A percentile compares a stretch with the other conserved stretches of the same genome.
Evolutionary conservation across 202 grass and related monocot genomes (phyloP).

Genomic region (Setaria viridis): DNA sequence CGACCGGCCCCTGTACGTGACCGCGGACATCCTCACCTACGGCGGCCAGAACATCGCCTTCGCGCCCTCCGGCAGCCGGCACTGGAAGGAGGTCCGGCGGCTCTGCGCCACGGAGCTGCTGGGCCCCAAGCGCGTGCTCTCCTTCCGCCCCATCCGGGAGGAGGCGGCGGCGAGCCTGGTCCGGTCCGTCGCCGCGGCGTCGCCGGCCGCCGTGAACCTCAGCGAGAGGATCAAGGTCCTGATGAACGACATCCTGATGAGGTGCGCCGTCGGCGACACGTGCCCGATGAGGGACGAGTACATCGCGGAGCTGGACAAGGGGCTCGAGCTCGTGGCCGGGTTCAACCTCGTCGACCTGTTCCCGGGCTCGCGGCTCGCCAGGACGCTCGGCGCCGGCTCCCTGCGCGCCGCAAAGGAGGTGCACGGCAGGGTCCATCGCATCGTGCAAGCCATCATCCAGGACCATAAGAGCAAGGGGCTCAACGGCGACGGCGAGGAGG

Average conservation of each 20-base stretch:
- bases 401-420: background rate
- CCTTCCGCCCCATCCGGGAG: conserved; percentile 37
- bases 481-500: too few species aligned
- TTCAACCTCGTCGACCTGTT: conserved; percentile 41
- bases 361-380: conserved; percentile 22
- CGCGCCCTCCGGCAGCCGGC: conserved; percentile 12
- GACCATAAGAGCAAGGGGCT: background rate
- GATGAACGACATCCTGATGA: conserved; percentile 37
- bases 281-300: conserved; percentile 24
- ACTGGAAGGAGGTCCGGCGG: conserved; percentile 35
- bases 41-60: conserved; percentile 24
- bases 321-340: conserved; percentile 10
- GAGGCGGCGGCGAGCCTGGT: conserved; percentile 14
- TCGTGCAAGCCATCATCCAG: conserved; percentile 26
- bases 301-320: conserved; percentile 4
- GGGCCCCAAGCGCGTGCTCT: conserved; percentile 11
- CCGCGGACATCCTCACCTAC: conserved; percentile 5
- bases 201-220: background rate
- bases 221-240: background rate
- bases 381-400: background rate
- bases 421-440: conserved; percentile 19
- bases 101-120: conserved; percentile 42
- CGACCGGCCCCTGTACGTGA: conserved; percentile 8
- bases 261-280: conserved; percentile 6
- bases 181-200: background rate